A percentile compares a stretch with the other conserved stretches of the same genome.
Evolutionary conservation across 345 rosid species (phyloP).

Genomic region (Salix arbutifolia): DNA sequence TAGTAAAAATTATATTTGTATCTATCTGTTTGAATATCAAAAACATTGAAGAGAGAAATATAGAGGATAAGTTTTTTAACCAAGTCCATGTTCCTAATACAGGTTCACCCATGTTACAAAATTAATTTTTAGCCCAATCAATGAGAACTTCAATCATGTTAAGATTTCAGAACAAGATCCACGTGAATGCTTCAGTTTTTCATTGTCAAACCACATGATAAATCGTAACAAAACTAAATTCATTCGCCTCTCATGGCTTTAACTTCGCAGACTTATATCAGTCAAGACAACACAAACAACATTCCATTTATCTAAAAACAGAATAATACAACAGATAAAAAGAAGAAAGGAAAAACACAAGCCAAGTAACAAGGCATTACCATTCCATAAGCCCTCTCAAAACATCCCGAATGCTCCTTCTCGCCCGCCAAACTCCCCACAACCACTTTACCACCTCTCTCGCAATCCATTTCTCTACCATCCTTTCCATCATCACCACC

Average conservation of each 20-base stretch:
- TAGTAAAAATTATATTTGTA: neutral
- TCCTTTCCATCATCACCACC: conserved; percentile 9
- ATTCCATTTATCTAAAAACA: neutral
- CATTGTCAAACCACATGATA: neutral
- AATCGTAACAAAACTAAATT: neutral
- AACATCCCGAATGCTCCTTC: conserved; percentile 26
- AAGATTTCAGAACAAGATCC: neutral
- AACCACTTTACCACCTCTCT: conserved; percentile 21
- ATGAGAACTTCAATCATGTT: neutral
- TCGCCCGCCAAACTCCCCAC: conserved; percentile 28
- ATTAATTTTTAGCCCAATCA: neutral
- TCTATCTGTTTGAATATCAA: neutral
- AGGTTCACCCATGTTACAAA: neutral
- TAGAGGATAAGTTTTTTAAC: neutral
- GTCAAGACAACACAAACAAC: neutral
- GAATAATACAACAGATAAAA: neutral
- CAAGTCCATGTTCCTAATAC: neutral
- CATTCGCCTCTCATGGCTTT: neutral
- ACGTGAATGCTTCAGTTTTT: neutral
- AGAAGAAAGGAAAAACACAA: neutral
- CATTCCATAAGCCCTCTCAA: conserved; percentile 38
- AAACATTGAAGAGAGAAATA: neutral
- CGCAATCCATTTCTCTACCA: conserved; percentile 19
- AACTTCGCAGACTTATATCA: neutral
- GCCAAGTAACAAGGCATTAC: conserved; percentile 21